Conservation (phyloP, 805 yeast species). For the Ogataea pilisensis region DNA sequence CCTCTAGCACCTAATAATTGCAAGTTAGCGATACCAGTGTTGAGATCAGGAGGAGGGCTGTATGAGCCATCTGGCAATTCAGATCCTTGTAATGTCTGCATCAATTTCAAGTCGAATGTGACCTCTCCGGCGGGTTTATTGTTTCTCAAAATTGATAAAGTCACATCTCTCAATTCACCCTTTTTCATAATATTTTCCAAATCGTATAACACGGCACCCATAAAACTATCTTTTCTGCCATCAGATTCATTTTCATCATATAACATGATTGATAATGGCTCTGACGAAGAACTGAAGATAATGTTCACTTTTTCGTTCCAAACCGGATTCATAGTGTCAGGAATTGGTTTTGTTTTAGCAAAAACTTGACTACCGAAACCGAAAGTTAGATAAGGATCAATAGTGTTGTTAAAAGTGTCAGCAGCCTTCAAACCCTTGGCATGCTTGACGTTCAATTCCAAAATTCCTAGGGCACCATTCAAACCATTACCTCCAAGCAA, state of each 20-base stretch:
- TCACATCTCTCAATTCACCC: conserved; percentile 44
- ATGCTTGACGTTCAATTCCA: conserved; percentile 60
- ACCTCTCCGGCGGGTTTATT: conserved; percentile 80
- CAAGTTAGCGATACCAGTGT: conserved; percentile 84
- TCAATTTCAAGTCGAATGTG: conserved; percentile 63
- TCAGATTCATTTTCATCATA: conserved; percentile 66
- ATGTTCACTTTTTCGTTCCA: conserved; percentile 81
- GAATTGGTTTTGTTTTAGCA: conserved; percentile 65
- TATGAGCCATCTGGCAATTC: conserved; percentile 75
- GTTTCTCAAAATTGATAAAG: conserved; percentile 66
- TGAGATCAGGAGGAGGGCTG: conserved; percentile 85
- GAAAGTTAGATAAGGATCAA: conserved; percentile 85
- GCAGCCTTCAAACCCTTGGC: conserved; percentile 71
- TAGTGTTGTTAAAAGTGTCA: conserved; percentile 66
- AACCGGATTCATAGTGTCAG: conserved; percentile 65
- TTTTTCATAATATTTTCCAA: conserved; percentile 59
- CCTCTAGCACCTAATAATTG: conserved; percentile 63
- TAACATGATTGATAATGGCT: conserved; percentile 70
- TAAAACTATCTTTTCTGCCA: conserved; percentile 65
- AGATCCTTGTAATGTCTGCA: conserved; percentile 65
- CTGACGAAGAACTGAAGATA: conserved; percentile 70
- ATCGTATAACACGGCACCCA: conserved; percentile 76
- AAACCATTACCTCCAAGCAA: conserved; percentile 76
- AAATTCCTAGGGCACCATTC: conserved; percentile 81
- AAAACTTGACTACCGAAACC: conserved; percentile 55